Percentiles rank a stretch among this genome's conserved stretches.
phyloP scores from a whole-genome alignment of 1,284 basidiomycete genomes.

The Ceratobasidium sp. region DNA sequence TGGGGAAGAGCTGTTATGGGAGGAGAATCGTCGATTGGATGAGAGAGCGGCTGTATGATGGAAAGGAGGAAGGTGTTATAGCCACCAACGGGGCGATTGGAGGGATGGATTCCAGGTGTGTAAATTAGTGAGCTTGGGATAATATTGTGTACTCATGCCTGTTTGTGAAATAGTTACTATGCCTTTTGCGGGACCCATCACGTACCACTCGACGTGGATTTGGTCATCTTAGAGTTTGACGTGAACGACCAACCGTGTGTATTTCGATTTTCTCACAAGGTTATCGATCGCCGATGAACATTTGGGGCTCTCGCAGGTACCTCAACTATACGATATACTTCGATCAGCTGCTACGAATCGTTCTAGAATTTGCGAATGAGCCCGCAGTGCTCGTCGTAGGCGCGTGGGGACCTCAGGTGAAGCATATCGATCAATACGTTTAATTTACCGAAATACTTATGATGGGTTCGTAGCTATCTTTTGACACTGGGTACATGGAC shows the following conservation, averaged over 20 bases:
- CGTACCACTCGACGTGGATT: constrained; percentile 45
- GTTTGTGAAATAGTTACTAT: constrained; percentile 38
- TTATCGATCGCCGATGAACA: not conserved
- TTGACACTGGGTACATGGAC: constrained; percentile 45
- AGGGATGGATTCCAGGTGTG: constrained; percentile 48
- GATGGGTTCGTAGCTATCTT: constrained; percentile 19
- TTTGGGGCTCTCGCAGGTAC: constrained; percentile 15
- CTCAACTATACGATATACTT: constrained; percentile 47
- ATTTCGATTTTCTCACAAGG: not conserved
- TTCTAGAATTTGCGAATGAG: constrained; percentile 43
- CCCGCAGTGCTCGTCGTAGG: constrained; percentile 47
- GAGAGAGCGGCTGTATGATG: constrained; percentile 40
- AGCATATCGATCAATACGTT: too few species aligned
- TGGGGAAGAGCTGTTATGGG: constrained; percentile 47
- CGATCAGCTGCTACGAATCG: constrained; percentile 47
- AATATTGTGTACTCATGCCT: not conserved
- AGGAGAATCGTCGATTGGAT: constrained; percentile 48
- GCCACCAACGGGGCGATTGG: constrained; percentile 47
- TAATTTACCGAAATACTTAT: not conserved
- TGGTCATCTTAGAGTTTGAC: constrained; percentile 48
- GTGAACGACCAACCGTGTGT: constrained; percentile 48
- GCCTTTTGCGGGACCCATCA: constrained; percentile 49
- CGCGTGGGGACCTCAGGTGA: constrained; percentile 46
- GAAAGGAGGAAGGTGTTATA: constrained; percentile 37
- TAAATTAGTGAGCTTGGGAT: not conserved